phyloP scores from a whole-genome alignment of 164 flowering plant genomes.

The Magnolia kwangsiensis region DNA sequence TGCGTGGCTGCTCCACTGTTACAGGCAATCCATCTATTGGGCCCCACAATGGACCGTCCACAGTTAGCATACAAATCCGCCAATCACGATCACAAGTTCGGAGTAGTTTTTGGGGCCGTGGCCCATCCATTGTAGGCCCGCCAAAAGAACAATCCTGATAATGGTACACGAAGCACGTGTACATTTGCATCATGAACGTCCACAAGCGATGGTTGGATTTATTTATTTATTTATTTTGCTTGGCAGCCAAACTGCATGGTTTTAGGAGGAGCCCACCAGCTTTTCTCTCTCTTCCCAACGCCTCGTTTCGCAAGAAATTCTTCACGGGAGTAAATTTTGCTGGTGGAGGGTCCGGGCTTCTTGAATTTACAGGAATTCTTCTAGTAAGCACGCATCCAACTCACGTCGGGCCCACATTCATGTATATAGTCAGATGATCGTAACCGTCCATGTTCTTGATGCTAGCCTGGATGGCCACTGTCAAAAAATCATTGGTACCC shows the following conservation, averaged over 20 bases:
- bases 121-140: background rate
- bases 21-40: background rate
- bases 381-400: conserved; percentile 15
- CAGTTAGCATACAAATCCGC: background rate
- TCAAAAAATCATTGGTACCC: too few relatives aligned
- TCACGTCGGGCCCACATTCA: background rate
- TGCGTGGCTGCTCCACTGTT: background rate
- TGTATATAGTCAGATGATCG: too few relatives aligned
- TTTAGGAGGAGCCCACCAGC: conserved; percentile 42
- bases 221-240: too few relatives aligned
- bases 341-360: conserved; percentile 53
- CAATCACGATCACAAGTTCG: background rate
- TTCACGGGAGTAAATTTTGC: conserved; percentile 52
- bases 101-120: too few relatives aligned
- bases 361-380: conserved; percentile 24
- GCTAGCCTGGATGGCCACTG: background rate
- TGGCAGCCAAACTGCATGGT: conserved; percentile 33
- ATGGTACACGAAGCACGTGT: too few relatives aligned
- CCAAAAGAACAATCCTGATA: too few relatives aligned
- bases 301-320: conserved; percentile 7
- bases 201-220: too few relatives aligned
- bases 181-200: too few relatives aligned
- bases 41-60: background rate
- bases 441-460: background rate
- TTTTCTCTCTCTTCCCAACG: conserved; percentile 22